Conservation (phyloP, 768 basidiomycete genomes). For the Russula sp. region DNA sequence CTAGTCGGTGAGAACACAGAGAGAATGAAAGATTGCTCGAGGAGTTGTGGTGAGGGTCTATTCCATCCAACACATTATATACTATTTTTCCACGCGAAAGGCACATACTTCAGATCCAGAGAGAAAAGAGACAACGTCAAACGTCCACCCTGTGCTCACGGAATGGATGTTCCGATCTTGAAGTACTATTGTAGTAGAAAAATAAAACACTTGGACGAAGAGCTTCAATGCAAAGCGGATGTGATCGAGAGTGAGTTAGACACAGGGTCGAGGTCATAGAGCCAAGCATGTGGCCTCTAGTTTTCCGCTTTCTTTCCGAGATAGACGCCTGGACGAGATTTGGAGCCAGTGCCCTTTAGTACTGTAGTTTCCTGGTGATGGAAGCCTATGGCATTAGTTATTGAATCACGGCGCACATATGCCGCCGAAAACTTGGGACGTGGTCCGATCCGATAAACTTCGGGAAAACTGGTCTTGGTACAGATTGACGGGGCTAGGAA, state of each 20-base stretch:
- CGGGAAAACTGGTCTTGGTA: not conserved
- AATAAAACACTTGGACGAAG: not conserved
- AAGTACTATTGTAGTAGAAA: not conserved
- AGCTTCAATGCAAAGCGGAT: not conserved
- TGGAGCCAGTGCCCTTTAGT: not conserved
- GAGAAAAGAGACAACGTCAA: not conserved
- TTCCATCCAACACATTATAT: constrained; percentile 1
- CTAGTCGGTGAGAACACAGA: not conserved
- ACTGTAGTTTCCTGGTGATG: not conserved
- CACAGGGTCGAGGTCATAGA: not conserved
- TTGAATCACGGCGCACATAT: not conserved
- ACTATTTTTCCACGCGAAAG: constrained; percentile 4
- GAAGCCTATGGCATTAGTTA: not conserved
- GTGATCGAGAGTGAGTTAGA: not conserved
- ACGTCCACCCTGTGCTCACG: not conserved
- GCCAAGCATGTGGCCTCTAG: not conserved
- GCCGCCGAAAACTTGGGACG: not conserved
- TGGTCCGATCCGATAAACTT: not conserved
- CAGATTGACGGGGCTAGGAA: not conserved
- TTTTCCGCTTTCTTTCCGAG: constrained; percentile 14
- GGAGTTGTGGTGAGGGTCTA: not conserved
- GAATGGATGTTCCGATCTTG: constrained; percentile 12
- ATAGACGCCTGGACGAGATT: constrained; percentile 3
- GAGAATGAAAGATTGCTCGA: not conserved
- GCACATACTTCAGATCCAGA: not conserved